Evolutionary conservation across 2,329 filamentous ascomycete species (phyloP), one percentile per base, ranked within the genome.

Genomic region (Raffaelea ambrosiae): DNA sequence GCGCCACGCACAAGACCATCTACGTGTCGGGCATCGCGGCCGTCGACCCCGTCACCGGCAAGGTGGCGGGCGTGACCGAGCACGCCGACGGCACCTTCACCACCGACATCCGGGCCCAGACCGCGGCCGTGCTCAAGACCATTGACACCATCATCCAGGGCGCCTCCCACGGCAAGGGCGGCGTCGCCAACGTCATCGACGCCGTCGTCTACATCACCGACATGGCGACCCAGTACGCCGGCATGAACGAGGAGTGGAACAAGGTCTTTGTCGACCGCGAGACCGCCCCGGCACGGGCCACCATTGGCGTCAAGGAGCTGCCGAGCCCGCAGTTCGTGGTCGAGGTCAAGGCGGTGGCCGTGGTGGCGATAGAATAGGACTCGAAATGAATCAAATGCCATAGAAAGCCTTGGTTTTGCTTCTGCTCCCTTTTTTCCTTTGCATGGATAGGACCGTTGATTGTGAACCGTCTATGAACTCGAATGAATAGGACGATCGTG

Each of bases 241-340:
- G 63, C 16, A 70, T 70, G 67, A 70, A 71, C 44, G 67, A 68
- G 53, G 67, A 67, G 53, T 71, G 68, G 68, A 71, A 71, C 51
- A 66, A 67, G 54, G 59, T 70, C 8, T 71, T 66, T 50, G 23
- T 59, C 14, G 60, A 62, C 29, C 59, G 65, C 7, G 57, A 52
- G 1, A 58, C 54, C 45, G 67, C 67, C 2, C 68, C 67, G 5
- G 65, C 67, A 8, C 45, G 61, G 21, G 60, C 62, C 5, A 63
- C 61, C 1, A 56, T 65, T 48, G 60, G 58, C 5, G 57, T 64
- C 40, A 59, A 54, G 41, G 55, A 60, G 44, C 49, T 65, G 46
- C 61, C 62, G 7, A 58, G 62, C 48, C 58, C 59, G 22, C 52
- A 60, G 19, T 56, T 65, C 47, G 44, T 63, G 33, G 62, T 64